phyloP scores from a whole-genome alignment of 2,329 filamentous ascomycete species.

The Fusarium sp. region DNA sequence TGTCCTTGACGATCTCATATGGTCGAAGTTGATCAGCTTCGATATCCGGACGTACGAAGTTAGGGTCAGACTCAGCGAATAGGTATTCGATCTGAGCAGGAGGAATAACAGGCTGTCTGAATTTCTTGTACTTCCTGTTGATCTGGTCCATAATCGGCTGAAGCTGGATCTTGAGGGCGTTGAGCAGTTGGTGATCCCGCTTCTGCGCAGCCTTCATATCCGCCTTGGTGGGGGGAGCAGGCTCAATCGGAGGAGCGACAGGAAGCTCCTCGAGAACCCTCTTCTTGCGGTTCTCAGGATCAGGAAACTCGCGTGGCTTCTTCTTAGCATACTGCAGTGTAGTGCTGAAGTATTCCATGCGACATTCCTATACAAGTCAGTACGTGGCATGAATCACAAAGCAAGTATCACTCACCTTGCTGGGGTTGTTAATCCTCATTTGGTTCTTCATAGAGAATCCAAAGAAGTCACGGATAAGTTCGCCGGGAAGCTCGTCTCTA shows the following conservation, averaged over 20 bases:
- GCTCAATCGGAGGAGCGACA: constrained; percentile 78
- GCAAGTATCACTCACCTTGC: constrained; percentile 62
- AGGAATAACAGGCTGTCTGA: constrained; percentile 83
- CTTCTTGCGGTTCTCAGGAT: constrained; percentile 87
- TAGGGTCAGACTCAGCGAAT: constrained; percentile 84
- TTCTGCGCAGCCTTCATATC: constrained; percentile 85
- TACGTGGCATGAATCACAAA: neutral
- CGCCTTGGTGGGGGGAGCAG: constrained; percentile 76
- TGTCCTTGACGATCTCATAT: constrained; percentile 83
- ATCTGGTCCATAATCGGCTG: constrained; percentile 98
- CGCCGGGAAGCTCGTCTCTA: constrained; percentile 69
- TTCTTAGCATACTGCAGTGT: constrained; percentile 83
- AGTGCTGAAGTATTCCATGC: constrained; percentile 82
- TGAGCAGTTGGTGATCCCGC: constrained; percentile 84
- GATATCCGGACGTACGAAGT: constrained; percentile 71
- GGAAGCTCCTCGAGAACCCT: constrained; percentile 82
- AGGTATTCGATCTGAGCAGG: constrained; percentile 82
- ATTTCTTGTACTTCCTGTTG: constrained; percentile 88
- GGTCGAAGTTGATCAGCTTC: constrained; percentile 71
- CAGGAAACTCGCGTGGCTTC: constrained; percentile 86
- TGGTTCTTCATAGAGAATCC: constrained; percentile 85
- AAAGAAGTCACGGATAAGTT: constrained; percentile 82
- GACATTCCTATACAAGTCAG: constrained; percentile 60
- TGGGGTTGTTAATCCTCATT: constrained; percentile 76
- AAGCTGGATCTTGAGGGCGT: constrained; percentile 87